Evolutionary conservation across 768 basidiomycete species (phyloP).

Genomic region (Ramaria rubella): DNA sequence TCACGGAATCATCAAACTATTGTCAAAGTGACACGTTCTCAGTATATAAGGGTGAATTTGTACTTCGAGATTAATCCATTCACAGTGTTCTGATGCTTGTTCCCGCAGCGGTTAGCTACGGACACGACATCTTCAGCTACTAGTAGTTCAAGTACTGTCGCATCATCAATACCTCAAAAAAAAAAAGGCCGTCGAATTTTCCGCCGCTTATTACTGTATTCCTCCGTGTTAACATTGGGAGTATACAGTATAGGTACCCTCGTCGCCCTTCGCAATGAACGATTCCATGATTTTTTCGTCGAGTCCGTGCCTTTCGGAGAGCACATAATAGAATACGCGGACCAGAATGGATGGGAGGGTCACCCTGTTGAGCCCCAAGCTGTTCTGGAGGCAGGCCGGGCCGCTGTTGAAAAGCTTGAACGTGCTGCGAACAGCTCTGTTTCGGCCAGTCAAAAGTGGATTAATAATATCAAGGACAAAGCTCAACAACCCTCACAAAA

Average conservation of each 20-base stretch:
- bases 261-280: constrained; percentile 66
- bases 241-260: constrained; percentile 83
- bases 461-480: constrained; percentile 19
- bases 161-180: constrained; percentile 25
- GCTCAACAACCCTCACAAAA: neutral
- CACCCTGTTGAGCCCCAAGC: constrained; percentile 44
- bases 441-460: constrained; percentile 25
- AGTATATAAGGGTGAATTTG: constrained; percentile 39
- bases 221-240: constrained; percentile 57
- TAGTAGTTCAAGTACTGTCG: constrained; percentile 15
- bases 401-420: constrained; percentile 5
- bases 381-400: constrained; percentile 5
- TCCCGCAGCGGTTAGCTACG: constrained; percentile 53
- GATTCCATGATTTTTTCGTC: constrained; percentile 83
- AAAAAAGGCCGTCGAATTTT: constrained; percentile 47
- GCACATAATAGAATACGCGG: constrained; percentile 72
- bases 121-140: constrained; percentile 32
- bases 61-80: constrained; percentile 10
- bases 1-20: constrained; percentile 37
- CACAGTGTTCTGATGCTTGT: neutral
- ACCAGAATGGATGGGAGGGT: constrained; percentile 71
- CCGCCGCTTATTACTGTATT: constrained; percentile 58
- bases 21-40: constrained; percentile 44
- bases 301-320: constrained; percentile 74
- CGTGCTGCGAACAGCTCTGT: constrained; percentile 29